These are phyloP conservation scores for Linnemannia exigua DNA, from an alignment of 192 early-diverging fungal genomes.

Conservation along the genomic window DNA sequence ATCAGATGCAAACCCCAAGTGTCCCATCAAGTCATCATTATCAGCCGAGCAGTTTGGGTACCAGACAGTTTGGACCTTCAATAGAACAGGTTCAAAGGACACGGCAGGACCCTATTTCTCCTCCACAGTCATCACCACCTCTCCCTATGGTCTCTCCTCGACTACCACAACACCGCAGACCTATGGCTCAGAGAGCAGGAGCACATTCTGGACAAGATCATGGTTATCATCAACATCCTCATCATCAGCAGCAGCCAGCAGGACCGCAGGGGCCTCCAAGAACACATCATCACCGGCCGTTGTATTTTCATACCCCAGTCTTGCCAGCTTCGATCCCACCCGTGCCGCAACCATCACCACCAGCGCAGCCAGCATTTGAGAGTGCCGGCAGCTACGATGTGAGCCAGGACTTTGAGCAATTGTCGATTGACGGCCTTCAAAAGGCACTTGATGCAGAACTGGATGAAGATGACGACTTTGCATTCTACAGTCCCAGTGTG, in stretches of 20 bases:
- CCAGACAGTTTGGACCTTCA: not conserved
- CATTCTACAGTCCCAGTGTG: not conserved
- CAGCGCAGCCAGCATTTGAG: not conserved
- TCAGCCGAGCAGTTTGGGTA: not conserved
- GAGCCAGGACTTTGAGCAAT: not conserved
- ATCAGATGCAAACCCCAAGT: not conserved
- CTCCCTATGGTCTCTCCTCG: not conserved
- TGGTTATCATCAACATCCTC: no score
- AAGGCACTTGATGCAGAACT: not conserved
- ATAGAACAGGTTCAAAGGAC: not conserved
- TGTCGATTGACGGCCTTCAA: not conserved
- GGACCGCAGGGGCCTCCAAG: not conserved
- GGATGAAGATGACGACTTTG: not conserved
- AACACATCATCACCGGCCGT: not conserved
- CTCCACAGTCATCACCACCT: slow-evolving; percentile 29
- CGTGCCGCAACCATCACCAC: not conserved
- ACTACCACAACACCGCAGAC: not conserved
- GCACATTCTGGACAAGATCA: not conserved
- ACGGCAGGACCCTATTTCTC: slow-evolving; percentile 14
- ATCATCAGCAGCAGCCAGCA: not conserved
- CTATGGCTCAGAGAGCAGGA: not conserved
- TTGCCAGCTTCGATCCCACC: not conserved
- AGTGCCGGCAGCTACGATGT: not conserved
- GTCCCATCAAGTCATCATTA: not conserved
- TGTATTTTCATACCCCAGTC: not conserved